Percentiles rank a stretch among this genome's conserved stretches.
These are phyloP conservation scores for Telfairia occidentalis DNA, from an alignment of 331 rosid species.

Conservation along the genomic window DNA sequence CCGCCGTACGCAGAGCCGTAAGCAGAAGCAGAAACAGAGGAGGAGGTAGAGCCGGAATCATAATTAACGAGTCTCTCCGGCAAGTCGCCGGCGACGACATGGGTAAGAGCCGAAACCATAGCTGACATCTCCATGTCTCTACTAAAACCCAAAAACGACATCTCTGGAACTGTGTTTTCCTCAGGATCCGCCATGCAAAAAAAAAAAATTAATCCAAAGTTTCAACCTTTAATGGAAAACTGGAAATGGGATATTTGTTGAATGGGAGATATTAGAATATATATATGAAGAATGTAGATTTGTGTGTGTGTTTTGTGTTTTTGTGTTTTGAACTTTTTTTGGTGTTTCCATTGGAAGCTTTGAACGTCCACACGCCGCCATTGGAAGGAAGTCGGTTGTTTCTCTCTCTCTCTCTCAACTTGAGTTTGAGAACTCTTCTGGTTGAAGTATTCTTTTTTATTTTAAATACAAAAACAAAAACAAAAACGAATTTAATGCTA, in stretches of 20 bases:
- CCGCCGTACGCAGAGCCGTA: not conserved
- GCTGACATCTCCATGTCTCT: constrained; percentile 32
- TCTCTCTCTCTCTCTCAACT: not conserved
- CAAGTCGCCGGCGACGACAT: constrained; percentile 24
- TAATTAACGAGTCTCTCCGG: not conserved
- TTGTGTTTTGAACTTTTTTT: not conserved
- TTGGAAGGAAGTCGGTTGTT: not conserved
- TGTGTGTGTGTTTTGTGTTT: not conserved
- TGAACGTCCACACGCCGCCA: not conserved
- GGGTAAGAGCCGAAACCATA: constrained; percentile 32
- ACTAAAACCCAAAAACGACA: not conserved
- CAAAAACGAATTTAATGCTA: not conserved
- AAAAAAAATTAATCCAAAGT: not conserved
- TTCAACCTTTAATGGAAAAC: not conserved
- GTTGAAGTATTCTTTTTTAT: not conserved
- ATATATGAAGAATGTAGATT: not conserved
- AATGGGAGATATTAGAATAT: not conserved
- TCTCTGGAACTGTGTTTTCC: not conserved
- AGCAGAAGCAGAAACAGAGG: not conserved
- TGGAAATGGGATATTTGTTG: not conserved
- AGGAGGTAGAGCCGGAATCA: not conserved
- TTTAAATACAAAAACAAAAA: not conserved
- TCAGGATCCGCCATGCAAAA: not conserved
- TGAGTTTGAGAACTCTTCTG: not conserved
- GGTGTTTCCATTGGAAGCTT: not conserved